Percentiles rank a stretch among this genome's conserved stretches.
Conservation (phyloP, 441 rosid species). For the Hypseocharis bilobata region DNA sequence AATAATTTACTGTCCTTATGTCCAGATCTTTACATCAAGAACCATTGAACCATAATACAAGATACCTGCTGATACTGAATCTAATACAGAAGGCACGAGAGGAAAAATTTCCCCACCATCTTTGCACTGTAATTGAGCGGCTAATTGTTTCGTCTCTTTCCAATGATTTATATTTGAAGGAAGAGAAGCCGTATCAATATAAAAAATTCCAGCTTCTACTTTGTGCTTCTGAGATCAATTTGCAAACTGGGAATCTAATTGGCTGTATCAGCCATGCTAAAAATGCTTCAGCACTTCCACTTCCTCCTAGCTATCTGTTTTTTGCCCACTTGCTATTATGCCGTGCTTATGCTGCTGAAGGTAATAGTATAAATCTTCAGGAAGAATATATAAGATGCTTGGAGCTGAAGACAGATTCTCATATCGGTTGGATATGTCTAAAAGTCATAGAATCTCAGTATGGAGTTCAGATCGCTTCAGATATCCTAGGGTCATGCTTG, state of each 20-base stretch:
- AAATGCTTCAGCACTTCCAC: conserved; percentile 48
- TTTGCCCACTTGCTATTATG: conserved; percentile 66
- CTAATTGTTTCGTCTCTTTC: conserved; percentile 50
- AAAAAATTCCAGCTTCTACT: conserved; percentile 79
- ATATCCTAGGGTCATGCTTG: conserved; percentile 41
- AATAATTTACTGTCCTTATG: conserved; percentile 16
- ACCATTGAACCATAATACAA: conserved; percentile 62
- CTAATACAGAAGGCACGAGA: conserved; percentile 79
- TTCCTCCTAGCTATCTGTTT: conserved; percentile 56
- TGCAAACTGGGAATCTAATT: conserved; percentile 45
- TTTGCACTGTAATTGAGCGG: conserved; percentile 42
- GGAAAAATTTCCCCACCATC: conserved; percentile 65
- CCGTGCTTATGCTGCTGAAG: conserved; percentile 65
- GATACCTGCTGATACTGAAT: conserved; percentile 69
- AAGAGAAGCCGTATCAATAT: conserved; percentile 34
- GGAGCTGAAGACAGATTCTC: conserved; percentile 65
- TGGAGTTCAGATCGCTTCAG: conserved; percentile 38
- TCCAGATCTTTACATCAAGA: conserved; percentile 64
- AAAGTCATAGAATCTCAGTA: conserved; percentile 62
- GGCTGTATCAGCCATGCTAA: conserved; percentile 43
- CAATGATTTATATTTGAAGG: conserved; percentile 35
- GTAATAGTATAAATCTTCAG: conserved; percentile 34
- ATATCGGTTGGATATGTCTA: conserved; percentile 69
- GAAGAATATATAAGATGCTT: conserved; percentile 59
- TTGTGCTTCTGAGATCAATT: conserved; percentile 69